phyloP scores from a whole-genome alignment of 202 grass and related monocot species.

The Carex arenaria region DNA sequence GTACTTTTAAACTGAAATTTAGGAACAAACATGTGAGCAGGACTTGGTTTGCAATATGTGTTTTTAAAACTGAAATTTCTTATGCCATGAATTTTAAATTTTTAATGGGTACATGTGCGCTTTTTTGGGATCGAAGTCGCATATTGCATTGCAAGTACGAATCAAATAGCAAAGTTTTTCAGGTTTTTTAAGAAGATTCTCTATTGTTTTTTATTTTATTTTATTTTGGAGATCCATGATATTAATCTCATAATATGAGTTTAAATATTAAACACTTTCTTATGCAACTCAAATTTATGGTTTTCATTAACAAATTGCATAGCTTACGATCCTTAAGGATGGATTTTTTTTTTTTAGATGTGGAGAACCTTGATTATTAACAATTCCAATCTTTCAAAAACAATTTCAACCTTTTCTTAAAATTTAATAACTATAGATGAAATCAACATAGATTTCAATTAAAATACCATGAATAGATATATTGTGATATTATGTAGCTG shows the following conservation, averaged over 20 bases:
- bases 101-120: not conserved
- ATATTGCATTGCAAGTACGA: not conserved
- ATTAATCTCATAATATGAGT: not conserved
- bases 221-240: not conserved
- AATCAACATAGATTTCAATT: not conserved
- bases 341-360: not conserved
- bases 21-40: no score
- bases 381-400: not conserved
- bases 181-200: not conserved
- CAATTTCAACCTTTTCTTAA: not conserved
- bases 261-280: not conserved
- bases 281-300: not conserved
- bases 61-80: not conserved
- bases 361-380: not conserved
- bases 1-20: no score
- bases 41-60: no score
- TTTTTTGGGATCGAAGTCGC: not conserved
- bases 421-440: not conserved
- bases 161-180: not conserved
- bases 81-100: not conserved
- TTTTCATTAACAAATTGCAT: not conserved
- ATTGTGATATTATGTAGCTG: not conserved
- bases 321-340: not conserved
- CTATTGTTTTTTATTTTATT: not conserved
- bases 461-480: no score